A percentile compares a stretch with the other conserved stretches of the same genome.
These are phyloP conservation scores for Monascus purpureus DNA, from an alignment of 495 filamentous ascomycete species.

Conservation along the genomic window DNA sequence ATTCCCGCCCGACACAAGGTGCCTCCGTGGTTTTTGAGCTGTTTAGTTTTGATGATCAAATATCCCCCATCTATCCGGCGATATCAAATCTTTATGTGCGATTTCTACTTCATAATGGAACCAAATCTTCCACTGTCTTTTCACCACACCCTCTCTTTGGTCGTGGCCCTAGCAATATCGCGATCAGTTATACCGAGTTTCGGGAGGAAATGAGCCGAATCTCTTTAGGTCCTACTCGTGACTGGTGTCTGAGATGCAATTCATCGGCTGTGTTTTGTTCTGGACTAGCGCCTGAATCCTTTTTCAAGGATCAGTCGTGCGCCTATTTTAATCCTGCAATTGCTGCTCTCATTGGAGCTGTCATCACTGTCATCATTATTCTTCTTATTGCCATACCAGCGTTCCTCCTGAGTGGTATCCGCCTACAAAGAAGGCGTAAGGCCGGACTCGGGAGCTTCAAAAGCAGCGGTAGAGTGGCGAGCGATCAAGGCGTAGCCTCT, in stretches of 20 bases:
- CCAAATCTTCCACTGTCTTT: slow-evolving; percentile 36
- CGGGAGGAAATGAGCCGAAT: slow-evolving; percentile 41
- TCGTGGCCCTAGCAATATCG: slow-evolving; percentile 28
- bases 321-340: slow-evolving; percentile 25
- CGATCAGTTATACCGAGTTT: slow-evolving; percentile 53
- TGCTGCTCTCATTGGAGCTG: slow-evolving; percentile 40
- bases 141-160: slow-evolving; percentile 55
- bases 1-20: slow-evolving; percentile 54
- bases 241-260: slow-evolving; percentile 63
- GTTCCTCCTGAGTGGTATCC: slow-evolving; percentile 29
- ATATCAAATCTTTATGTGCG: slow-evolving; percentile 51
- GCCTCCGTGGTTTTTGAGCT: slow-evolving; percentile 63
- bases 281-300: slow-evolving; percentile 12
- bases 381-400: slow-evolving; percentile 16
- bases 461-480: slow-evolving; percentile 32
- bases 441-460: slow-evolving; percentile 32
- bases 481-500: slow-evolving; percentile 34
- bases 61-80: slow-evolving; percentile 31
- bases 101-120: slow-evolving; percentile 67
- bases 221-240: slow-evolving; percentile 39
- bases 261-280: slow-evolving; percentile 47
- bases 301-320: background rate
- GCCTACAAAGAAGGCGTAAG: slow-evolving; percentile 13
- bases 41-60: slow-evolving; percentile 42
- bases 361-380: slow-evolving; percentile 24